Evolutionary conservation across 371 early-diverging fungal species (phyloP), one percentile per base, ranked within the genome.

Genomic region (Batrachochytrium dendrobatidis): DNA sequence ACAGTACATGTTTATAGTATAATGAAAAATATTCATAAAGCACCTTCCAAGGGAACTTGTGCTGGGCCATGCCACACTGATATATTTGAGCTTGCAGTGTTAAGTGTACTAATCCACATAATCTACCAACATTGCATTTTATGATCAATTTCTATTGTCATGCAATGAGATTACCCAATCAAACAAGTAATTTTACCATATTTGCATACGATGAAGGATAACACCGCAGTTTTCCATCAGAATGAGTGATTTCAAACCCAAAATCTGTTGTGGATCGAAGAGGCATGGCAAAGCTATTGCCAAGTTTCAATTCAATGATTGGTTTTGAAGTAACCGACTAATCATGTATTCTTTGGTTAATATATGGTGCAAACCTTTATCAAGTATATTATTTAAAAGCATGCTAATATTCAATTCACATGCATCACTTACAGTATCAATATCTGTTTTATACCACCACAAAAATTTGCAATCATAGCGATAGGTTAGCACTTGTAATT

Each of bases 71-170:
- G n/a, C n/a, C n/a, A n/a, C n/a, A 60, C 26, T 5, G 60, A n/a
- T 15, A 60, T 53, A 45, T 60, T 60, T 7, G 60, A 60, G 34
- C 60, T 60, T 6, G 54, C 43, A 31, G 60, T 54, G 33, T 60
- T 60, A 28, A 60, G 43, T 22, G 60, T 44, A 34, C 55, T 54
- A 30, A 54, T 28, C 53, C 53, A 54, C 18, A 20, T 29, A 18
- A 54, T 18, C 57, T 57, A 18, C 6, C 49, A 8, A 29, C 39
- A 39, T 39, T 12, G 15, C 15, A 15, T n/a, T 15, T 12, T 39
- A 39, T 39, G n/a, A n/a, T n/a, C 39, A 39, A 15, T 39, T 39
- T 39, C 39, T n/a, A 39, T 15, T 15, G n/a, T n/a, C 39, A 39
- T 15, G 39, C 39, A 39, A 12, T 12, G 39, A 39, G 39, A n/a